Evolutionary conservation across 78 protist genomes (phyloP), one percentile per base, ranked within the genome.

Genomic region (Protostelium mycophagum): DNA sequence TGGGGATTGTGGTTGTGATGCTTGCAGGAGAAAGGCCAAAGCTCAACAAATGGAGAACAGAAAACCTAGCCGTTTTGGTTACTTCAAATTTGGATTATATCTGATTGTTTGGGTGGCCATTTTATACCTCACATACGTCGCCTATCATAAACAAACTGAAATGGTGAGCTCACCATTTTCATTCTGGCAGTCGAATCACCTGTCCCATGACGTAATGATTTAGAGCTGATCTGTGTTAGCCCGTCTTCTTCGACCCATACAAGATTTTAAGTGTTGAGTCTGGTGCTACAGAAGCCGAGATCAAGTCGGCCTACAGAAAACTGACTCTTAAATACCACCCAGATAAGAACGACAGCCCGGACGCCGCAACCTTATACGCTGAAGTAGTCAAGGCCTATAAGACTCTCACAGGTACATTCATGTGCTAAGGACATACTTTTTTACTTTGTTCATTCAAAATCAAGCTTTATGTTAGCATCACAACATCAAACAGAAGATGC

Each of bases 311-410:
- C 28, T 90, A 93, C 35, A 83, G 92, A 63, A 36, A 38, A 38
- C 86, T 90, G 28, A 37, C 88, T 36, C 39, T 87, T 25, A 36
- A 28, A 1, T 38, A 88, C 37, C 95, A 93, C 89, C 95, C 95
- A 31, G 95, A 93, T 85, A 93, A 93, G 83, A 63, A n/a, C 9
- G 38, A 34, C 37, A 35, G 37, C 10, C 39, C 88, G 9, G 92
- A 84, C 34, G 91, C 91, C 28, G 85, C 63, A 25, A 93, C 88
- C 0, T 63, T 28, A 36, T 94, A 83, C 83, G 88, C 85, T 83
- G 83, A 31, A 35, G 35, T 94, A 34, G 37, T 94, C 63, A 94
- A 94, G 39, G 96, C 96, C 0, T 91, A 94, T 37, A 86, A 84
- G 83, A 83, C 93, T 37, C 84, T 86, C 34, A 91, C 92, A 51